Percentiles rank a stretch among this genome's conserved stretches.
Conservation (phyloP, 176 grass and related monocot genomes). For the Cocos nucifera region DNA sequence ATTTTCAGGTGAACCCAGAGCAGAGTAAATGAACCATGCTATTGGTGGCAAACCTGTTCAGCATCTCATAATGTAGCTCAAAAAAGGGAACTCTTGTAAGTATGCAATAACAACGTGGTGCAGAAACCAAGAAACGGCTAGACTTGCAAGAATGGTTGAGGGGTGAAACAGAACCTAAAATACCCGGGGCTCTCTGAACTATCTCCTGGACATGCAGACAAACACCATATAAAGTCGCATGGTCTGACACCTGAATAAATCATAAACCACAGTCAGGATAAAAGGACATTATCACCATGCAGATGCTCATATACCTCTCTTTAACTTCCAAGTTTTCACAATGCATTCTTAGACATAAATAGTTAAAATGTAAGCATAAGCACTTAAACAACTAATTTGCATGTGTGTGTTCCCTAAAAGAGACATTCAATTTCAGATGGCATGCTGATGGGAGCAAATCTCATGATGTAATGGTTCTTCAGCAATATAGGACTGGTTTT, state of each 20-base stretch:
- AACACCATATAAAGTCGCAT: slow-evolving; percentile 90
- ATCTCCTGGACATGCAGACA: slow-evolving; percentile 95
- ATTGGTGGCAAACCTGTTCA: slow-evolving; percentile 65
- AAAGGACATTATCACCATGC: neutral
- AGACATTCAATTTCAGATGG: too few relatives aligned
- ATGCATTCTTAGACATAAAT: too few relatives aligned
- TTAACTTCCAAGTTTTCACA: too few relatives aligned
- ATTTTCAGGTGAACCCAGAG: neutral
- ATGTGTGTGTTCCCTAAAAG: too few relatives aligned
- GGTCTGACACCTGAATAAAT: slow-evolving; percentile 63
- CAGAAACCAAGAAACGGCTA: slow-evolving; percentile 85
- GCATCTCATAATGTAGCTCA: slow-evolving; percentile 98
- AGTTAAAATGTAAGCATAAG: too few relatives aligned
- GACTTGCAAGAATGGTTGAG: slow-evolving; percentile 50
- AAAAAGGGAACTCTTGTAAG: slow-evolving; percentile 94
- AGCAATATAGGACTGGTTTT: too few relatives aligned
- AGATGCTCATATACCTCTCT: too few relatives aligned
- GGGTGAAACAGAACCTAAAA: slow-evolving; percentile 78
- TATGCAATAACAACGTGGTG: slow-evolving; percentile 95
- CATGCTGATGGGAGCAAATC: too few relatives aligned
- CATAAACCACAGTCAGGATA: slow-evolving; percentile 14
- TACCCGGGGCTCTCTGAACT: slow-evolving; percentile 91
- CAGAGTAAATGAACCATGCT: slow-evolving; percentile 2
- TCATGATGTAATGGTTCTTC: too few relatives aligned
- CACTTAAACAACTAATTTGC: too few relatives aligned